A percentile compares a stretch with the other conserved stretches of the same genome.
Evolutionary conservation across 2,329 filamentous ascomycete species (phyloP).

Genomic region (Epicoccum sorghinum): DNA sequence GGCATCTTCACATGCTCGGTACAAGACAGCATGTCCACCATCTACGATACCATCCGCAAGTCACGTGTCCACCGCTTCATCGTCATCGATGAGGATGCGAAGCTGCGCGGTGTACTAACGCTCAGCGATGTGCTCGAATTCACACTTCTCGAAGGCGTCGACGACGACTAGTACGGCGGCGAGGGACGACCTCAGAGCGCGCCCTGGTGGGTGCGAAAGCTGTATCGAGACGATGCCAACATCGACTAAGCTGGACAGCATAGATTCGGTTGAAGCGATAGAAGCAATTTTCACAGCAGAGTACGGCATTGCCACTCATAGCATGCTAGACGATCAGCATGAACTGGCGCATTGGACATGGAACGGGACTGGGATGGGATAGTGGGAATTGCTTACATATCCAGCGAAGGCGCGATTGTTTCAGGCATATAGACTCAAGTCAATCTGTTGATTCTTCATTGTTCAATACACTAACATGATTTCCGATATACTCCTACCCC

Average conservation of each 20-base stretch:
- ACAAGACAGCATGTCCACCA: slow-evolving; percentile 89
- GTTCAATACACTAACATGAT: background rate
- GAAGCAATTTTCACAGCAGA: background rate
- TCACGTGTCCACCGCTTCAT: slow-evolving; percentile 92
- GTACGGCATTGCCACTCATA: background rate
- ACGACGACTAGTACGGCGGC: slow-evolving; percentile 41
- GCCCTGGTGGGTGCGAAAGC: background rate
- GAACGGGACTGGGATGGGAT: background rate
- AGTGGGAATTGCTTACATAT: slow-evolving; percentile 12
- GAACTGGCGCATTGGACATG: slow-evolving; percentile 7
- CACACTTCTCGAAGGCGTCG: slow-evolving; percentile 80
- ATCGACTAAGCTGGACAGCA: background rate
- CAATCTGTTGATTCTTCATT: too few species aligned
- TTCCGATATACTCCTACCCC: too few species aligned
- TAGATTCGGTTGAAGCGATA: background rate
- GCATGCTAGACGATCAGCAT: slow-evolving; percentile 1
- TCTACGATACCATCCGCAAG: slow-evolving; percentile 95
- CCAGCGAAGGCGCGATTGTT: slow-evolving; percentile 11
- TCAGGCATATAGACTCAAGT: slow-evolving; percentile 3
- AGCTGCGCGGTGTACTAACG: slow-evolving; percentile 86
- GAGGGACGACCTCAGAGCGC: slow-evolving; percentile 1
- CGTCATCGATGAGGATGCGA: slow-evolving; percentile 87
- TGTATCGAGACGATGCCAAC: background rate
- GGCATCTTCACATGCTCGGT: slow-evolving; percentile 96
- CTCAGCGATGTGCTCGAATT: slow-evolving; percentile 97